phyloP scores from a whole-genome alignment of 345 rosid genomes.

The Linum usitatissimum region DNA sequence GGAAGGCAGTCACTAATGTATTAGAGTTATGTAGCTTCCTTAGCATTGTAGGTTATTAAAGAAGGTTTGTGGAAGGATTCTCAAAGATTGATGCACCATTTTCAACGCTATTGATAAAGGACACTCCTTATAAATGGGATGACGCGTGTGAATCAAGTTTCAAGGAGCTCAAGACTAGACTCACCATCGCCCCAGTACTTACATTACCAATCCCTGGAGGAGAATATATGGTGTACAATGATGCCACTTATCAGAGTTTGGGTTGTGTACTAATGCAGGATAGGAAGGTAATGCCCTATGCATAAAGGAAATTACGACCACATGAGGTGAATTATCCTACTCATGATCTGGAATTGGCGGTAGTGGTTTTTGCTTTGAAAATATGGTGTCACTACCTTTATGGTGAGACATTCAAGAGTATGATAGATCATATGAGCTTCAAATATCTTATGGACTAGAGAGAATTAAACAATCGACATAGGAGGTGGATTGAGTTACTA shows the following conservation, averaged over 20 bases:
- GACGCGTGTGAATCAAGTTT: neutral
- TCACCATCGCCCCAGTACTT: neutral
- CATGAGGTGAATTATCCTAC: neutral
- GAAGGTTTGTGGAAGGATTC: neutral
- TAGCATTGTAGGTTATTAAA: neutral
- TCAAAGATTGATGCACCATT: neutral
- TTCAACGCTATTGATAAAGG: neutral
- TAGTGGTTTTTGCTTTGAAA: neutral
- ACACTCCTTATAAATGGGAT: neutral
- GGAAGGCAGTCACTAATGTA: too few species aligned
- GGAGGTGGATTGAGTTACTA: neutral
- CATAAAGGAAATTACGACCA: neutral
- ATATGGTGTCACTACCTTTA: neutral
- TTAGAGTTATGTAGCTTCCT: neutral
- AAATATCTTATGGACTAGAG: neutral
- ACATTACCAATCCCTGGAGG: neutral
- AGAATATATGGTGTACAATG: neutral
- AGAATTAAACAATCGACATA: neutral
- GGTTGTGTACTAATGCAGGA: conserved; percentile 1
- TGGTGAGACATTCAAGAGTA: neutral
- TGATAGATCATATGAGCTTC: neutral
- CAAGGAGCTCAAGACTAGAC: neutral
- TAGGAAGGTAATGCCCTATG: neutral
- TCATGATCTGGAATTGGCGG: neutral
- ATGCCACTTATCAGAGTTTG: neutral